Percentiles rank a stretch among this genome's conserved stretches.
These are phyloP conservation scores for Rugosomyces carneus DNA, from an alignment of 1,284 basidiomycete genomes.

Conservation along the genomic window DNA sequence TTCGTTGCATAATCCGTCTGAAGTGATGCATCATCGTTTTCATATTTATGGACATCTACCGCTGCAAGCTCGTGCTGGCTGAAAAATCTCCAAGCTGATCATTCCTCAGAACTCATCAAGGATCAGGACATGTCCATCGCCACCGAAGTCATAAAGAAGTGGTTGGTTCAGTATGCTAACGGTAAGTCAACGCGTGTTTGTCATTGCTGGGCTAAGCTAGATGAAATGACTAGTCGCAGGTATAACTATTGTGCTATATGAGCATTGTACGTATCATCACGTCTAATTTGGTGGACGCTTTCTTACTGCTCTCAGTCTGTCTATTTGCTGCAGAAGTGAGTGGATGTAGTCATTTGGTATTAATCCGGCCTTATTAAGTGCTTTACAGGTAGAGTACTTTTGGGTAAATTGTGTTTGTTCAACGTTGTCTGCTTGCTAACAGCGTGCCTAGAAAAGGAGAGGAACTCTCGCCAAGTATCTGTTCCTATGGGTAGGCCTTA, in stretches of 20 bases:
- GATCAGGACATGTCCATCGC: not conserved
- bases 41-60: too few species aligned
- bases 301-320: not conserved
- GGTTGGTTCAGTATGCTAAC: not conserved
- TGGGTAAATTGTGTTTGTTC: not conserved
- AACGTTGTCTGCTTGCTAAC: not conserved
- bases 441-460: not conserved
- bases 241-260: not conserved
- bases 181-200: not conserved
- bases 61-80: too few species aligned
- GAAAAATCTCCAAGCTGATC: too few species aligned
- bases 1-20: too few species aligned
- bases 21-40: too few species aligned
- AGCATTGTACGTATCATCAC: not conserved
- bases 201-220: not conserved
- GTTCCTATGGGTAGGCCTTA: not conserved
- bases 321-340: not conserved
- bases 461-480: not conserved
- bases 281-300: not conserved
- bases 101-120: not conserved
- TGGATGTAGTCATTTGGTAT: not conserved
- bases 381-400: not conserved
- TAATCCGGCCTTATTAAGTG: not conserved
- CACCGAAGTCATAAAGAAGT: not conserved
- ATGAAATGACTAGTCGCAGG: not conserved